These are phyloP conservation scores for Bolboschoenoplectus hybrid DNA, from an alignment of 202 grass and related monocot species.

Conservation along the genomic window DNA sequence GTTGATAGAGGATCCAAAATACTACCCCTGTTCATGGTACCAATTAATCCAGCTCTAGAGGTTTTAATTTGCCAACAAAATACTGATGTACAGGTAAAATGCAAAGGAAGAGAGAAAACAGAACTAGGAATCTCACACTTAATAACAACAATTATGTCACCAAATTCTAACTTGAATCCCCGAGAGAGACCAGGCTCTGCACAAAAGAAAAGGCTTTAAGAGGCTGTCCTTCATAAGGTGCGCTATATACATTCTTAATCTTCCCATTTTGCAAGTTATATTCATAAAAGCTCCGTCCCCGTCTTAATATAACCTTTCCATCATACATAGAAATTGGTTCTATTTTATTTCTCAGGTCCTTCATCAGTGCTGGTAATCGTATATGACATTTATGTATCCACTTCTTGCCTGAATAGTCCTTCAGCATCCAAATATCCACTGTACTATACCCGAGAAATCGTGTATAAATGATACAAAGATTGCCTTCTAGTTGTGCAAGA, in stretches of 20 bases:
- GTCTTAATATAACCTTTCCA: constrained; percentile 32
- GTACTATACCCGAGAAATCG: neutral
- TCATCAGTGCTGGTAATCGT: constrained; percentile 17
- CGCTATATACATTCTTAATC: neutral
- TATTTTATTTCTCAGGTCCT: constrained; percentile 33
- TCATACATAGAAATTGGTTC: constrained; percentile 30
- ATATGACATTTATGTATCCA: constrained; percentile 30
- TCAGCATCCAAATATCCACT: constrained; percentile 40
- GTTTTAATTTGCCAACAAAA: neutral
- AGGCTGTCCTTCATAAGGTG: neutral
- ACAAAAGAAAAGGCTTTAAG: constrained; percentile 19
- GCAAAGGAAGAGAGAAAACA: neutral
- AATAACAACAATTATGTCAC: neutral
- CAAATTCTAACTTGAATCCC: constrained; percentile 2
- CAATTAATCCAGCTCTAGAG: neutral
- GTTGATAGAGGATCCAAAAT: neutral
- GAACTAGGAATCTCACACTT: neutral
- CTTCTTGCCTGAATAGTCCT: constrained; percentile 10
- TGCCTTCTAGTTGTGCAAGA: constrained; percentile 39
- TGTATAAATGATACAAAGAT: constrained; percentile 25
- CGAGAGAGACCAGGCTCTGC: constrained; percentile 25
- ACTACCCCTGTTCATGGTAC: neutral
- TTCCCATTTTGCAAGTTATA: constrained; percentile 17
- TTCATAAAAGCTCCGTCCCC: constrained; percentile 21
- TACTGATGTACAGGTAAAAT: neutral